phyloP scores from a whole-genome alignment of 2,329 filamentous ascomycete genomes.

The Coniochaeta pulveracea region DNA sequence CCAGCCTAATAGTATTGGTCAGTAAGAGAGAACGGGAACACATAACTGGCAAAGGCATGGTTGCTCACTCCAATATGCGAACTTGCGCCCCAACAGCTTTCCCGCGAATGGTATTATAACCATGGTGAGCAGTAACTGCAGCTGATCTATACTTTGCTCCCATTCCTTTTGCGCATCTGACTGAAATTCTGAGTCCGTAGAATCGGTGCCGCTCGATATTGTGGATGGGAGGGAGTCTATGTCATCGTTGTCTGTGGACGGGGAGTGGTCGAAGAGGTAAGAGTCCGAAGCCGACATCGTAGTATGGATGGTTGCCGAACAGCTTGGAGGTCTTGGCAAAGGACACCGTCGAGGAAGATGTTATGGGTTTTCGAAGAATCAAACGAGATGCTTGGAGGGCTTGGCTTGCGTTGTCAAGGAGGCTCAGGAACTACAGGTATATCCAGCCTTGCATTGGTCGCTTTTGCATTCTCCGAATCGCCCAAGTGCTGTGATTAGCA shows the following conservation, averaged over 20 bases:
- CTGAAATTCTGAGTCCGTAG: conserved; percentile 43
- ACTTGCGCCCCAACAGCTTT: conserved; percentile 89
- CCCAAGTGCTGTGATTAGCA: too few species aligned
- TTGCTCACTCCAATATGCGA: conserved; percentile 85
- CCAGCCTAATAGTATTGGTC: conserved; percentile 53
- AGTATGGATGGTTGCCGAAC: conserved; percentile 1
- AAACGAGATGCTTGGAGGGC: too few species aligned
- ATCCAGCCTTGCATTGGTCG: too few species aligned
- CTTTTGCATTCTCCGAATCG: too few species aligned
- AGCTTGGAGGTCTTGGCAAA: background rate
- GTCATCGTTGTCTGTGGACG: conserved; percentile 38
- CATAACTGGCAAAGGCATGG: background rate
- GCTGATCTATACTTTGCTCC: conserved; percentile 86
- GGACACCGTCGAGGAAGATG: background rate
- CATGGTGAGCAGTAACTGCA: conserved; percentile 90
- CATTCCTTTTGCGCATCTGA: conserved; percentile 91
- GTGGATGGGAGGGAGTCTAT: conserved; percentile 55
- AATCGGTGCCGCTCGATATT: conserved; percentile 37
- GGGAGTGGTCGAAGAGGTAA: conserved; percentile 35
- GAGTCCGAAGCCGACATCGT: conserved; percentile 28
- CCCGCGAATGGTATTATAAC: conserved; percentile 86
- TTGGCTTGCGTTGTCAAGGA: too few species aligned
- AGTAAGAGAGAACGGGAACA: conserved; percentile 3
- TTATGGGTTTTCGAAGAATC: too few species aligned
- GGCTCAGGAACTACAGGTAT: too few species aligned